phyloP scores from a whole-genome alignment of 2,329 filamentous ascomycete genomes.

The Dothistroma septosporum region DNA sequence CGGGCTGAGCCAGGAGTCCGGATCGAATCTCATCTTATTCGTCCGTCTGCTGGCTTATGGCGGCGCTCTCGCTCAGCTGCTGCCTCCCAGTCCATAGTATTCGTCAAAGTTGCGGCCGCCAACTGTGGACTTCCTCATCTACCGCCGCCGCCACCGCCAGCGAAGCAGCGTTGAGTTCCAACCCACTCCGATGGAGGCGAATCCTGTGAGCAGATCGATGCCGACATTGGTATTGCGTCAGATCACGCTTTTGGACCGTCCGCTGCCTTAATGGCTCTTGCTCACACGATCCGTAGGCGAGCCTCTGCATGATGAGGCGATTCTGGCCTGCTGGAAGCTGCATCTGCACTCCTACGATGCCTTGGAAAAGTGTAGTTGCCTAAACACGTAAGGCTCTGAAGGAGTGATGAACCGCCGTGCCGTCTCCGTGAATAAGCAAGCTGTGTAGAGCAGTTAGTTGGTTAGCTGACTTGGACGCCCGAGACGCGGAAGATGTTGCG shows the following conservation, averaged over 20 bases:
- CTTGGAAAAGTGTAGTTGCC: slow-evolving; percentile 2
- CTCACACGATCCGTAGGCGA: not conserved
- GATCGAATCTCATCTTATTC: not conserved
- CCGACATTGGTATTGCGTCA: not conserved
- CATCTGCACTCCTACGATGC: not conserved
- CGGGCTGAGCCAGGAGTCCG: not conserved
- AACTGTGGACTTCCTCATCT: not conserved
- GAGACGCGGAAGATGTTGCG: not conserved
- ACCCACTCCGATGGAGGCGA: not conserved
- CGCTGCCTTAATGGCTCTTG: not conserved
- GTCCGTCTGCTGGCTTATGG: not conserved
- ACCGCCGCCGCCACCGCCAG: not conserved
- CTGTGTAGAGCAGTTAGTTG: not conserved
- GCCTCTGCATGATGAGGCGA: not conserved
- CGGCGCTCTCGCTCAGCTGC: not conserved
- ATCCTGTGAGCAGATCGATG: not conserved
- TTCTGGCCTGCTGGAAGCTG: not conserved
- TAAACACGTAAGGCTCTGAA: not conserved
- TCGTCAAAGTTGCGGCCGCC: not conserved
- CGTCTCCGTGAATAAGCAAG: not conserved
- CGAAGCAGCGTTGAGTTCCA: not conserved
- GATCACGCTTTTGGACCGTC: not conserved
- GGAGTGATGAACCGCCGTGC: not conserved
- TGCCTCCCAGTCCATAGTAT: not conserved
- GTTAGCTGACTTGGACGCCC: not conserved